These are phyloP conservation scores for Aspergillus puulaauensis DNA, from an alignment of 2,329 filamentous ascomycete genomes.

Conservation along the genomic window DNA sequence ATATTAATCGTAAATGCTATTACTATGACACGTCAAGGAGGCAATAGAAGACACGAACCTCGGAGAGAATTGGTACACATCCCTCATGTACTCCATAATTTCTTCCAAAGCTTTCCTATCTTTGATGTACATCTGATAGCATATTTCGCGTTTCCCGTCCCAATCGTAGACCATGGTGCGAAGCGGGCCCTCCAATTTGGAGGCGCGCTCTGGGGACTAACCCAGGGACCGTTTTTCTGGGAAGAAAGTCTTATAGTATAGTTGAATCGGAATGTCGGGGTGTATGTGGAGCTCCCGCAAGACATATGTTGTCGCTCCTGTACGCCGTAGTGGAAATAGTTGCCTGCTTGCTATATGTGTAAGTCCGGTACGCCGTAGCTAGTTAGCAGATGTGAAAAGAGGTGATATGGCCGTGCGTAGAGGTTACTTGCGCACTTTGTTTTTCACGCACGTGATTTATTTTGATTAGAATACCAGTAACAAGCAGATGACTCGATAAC, in stretches of 20 bases:
- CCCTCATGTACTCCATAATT: conserved; percentile 70
- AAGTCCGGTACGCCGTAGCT: conserved; percentile 19
- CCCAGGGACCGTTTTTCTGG: conserved; percentile 3
- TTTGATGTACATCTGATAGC: conserved; percentile 72
- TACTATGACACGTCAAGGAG: conserved; percentile 4
- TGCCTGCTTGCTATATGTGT: conserved; percentile 2
- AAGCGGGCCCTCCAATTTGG: conserved; percentile 24
- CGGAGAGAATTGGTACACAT: conserved; percentile 65
- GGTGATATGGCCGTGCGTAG: conserved; percentile 19
- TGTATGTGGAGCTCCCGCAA: conserved; percentile 21
- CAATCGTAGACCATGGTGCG: conserved; percentile 59
- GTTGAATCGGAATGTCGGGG: background rate
- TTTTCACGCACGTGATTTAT: background rate
- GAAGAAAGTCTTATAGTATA: background rate
- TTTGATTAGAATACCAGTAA: too few species aligned
- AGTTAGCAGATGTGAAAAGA: background rate
- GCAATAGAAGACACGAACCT: conserved; percentile 52
- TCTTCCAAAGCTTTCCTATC: conserved; percentile 72
- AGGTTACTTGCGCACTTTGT: conserved; percentile 22
- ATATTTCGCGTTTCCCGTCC: conserved; percentile 65
- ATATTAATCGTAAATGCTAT: background rate
- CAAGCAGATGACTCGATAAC: too few species aligned
- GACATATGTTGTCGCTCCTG: conserved; percentile 35
- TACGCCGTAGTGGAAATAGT: conserved; percentile 30
- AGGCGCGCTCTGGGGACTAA: conserved; percentile 24